Evolutionary conservation across 495 filamentous ascomycete species (phyloP).

Genomic region (Podospora pseudopauciseta): DNA sequence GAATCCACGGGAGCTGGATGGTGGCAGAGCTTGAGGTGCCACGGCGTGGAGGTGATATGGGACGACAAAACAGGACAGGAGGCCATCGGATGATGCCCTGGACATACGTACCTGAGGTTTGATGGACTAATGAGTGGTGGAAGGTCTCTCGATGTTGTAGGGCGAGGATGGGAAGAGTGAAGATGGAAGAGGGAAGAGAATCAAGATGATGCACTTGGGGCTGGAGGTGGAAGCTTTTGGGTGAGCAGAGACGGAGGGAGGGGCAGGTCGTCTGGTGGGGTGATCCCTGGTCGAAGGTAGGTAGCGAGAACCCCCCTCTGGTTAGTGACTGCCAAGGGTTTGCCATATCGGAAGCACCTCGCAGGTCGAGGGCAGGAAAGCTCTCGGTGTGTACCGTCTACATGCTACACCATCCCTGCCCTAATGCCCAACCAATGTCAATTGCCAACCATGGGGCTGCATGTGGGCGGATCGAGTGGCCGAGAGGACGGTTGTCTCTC

Average conservation of each 20-base stretch:
- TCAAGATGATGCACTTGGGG: constrained; percentile 8
- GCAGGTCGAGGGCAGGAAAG: constrained; percentile 11
- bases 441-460: constrained; percentile 2
- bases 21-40: constrained; percentile 12
- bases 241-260: constrained; percentile 25
- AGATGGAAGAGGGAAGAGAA: constrained; percentile 10
- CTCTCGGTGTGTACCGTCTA: background rate
- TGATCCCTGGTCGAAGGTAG: constrained; percentile 21
- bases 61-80: constrained; percentile 3
- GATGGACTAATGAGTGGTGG: constrained; percentile 12
- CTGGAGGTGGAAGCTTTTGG: constrained; percentile 26
- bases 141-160: constrained; percentile 12
- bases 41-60: constrained; percentile 1
- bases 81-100: background rate
- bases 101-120: constrained; percentile 16
- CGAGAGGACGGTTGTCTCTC: background rate
- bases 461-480: background rate
- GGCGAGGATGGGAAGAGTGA: constrained; percentile 7
- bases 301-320: constrained; percentile 19
- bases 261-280: constrained; percentile 34
- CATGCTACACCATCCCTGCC: constrained; percentile 12
- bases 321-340: constrained; percentile 24
- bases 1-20: background rate
- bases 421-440: background rate
- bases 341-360: constrained; percentile 9